Conservation (phyloP, 306 rosid genomes). For the Carpinus fangiana region DNA sequence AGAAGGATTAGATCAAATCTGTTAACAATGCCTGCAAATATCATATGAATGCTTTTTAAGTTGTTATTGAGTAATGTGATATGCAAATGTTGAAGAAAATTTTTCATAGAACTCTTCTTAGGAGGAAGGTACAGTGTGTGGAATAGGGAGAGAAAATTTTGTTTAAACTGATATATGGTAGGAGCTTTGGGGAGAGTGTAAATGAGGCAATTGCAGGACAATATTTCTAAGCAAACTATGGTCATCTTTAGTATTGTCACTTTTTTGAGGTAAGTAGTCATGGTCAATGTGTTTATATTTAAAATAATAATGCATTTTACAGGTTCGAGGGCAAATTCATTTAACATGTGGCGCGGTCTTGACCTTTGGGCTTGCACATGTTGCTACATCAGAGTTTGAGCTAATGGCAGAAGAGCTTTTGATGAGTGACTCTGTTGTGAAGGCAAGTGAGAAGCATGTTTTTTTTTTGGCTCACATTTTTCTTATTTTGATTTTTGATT, state of each 20-base stretch:
- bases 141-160: background rate
- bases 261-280: background rate
- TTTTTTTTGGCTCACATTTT: background rate
- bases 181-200: background rate
- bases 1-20: background rate
- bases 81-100: background rate
- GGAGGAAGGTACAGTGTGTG: background rate
- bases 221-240: background rate
- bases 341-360: slow-evolving; percentile 66
- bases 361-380: slow-evolving; percentile 95
- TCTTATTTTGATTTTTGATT: slow-evolving; percentile 12
- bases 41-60: background rate
- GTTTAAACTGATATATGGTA: background rate
- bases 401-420: slow-evolving; percentile 98
- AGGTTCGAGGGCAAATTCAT: slow-evolving; percentile 93
- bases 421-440: slow-evolving; percentile 89
- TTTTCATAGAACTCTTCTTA: background rate
- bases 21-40: background rate
- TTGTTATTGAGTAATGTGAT: background rate
- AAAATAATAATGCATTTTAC: slow-evolving; percentile 22
- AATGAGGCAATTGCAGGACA: background rate
- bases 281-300: background rate
- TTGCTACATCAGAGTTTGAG: slow-evolving; percentile 87
- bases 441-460: slow-evolving; percentile 53
- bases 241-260: background rate